These are phyloP conservation scores for Aspergillus flavus DNA, from an alignment of 2,329 filamentous ascomycete species.

Conservation along the genomic window DNA sequence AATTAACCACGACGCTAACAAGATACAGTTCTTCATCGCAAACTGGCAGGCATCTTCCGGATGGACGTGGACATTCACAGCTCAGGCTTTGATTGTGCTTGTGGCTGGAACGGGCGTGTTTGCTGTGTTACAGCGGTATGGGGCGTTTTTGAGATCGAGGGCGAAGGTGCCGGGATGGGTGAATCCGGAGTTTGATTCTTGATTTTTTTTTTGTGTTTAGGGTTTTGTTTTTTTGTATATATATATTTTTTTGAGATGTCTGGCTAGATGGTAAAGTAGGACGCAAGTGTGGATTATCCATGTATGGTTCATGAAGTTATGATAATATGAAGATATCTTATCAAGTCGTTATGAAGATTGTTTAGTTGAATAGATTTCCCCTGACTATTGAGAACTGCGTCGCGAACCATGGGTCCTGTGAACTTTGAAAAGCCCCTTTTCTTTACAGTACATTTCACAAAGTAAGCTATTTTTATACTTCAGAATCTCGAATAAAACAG, in stretches of 20 bases:
- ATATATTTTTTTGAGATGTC: neutral
- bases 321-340: no score
- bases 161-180: slow-evolving; percentile 48
- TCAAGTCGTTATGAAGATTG: no score
- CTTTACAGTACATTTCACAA: neutral
- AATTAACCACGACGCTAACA: neutral
- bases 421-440: neutral
- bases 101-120: slow-evolving; percentile 45
- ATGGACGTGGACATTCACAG: slow-evolving; percentile 56
- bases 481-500: neutral
- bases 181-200: slow-evolving; percentile 46
- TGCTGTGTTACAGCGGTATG: slow-evolving; percentile 44
- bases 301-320: no score
- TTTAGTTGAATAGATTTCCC: no score
- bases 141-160: slow-evolving; percentile 39
- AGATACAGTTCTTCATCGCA: slow-evolving; percentile 52
- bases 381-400: neutral
- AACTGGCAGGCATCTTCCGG: slow-evolving; percentile 50
- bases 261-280: no score
- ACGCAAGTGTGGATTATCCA: no score
- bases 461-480: neutral
- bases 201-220: neutral
- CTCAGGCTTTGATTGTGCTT: slow-evolving; percentile 51
- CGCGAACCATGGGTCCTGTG: neutral
- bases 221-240: neutral